Evolutionary conservation across 108 stramenopile genomes (phyloP).

Genomic region (Skeletonema costatum): DNA sequence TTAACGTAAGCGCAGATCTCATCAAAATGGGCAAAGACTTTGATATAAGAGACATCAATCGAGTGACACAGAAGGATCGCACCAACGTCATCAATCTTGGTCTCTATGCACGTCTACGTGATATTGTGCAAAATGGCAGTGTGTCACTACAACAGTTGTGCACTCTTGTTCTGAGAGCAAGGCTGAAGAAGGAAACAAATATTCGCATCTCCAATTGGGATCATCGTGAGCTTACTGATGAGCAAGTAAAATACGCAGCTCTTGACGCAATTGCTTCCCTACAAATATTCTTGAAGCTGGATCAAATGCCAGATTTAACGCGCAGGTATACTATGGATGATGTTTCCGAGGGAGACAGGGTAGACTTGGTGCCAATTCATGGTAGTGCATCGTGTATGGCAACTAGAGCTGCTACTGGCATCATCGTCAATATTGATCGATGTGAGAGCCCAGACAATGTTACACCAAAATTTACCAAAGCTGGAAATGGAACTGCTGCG

Average conservation of each 20-base stretch:
- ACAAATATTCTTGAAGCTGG: constrained; percentile 2
- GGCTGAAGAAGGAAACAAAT: constrained; percentile 18
- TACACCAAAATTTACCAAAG: not conserved
- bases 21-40: constrained; percentile 37
- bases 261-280: constrained; percentile 53
- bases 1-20: constrained; percentile 31
- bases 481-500: not conserved
- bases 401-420: constrained; percentile 29
- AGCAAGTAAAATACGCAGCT: constrained; percentile 38
- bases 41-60: not conserved
- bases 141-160: constrained; percentile 7
- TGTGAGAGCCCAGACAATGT: constrained; percentile 16
- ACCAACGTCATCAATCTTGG: constrained; percentile 31
- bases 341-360: constrained; percentile 4
- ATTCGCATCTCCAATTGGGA: constrained; percentile 45
- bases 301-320: constrained; percentile 33
- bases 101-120: constrained; percentile 14
- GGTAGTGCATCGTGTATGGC: constrained; percentile 38
- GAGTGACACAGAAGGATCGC: constrained; percentile 3
- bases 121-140: constrained; percentile 32
- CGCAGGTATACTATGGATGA: constrained; percentile 8
- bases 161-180: constrained; percentile 5
- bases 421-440: not conserved
- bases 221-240: constrained; percentile 25
- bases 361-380: constrained; percentile 32